Percentiles rank a stretch among this genome's conserved stretches.
Conservation (phyloP, 2,329 filamentous ascomycete genomes). For the Anisogramma anomala region DNA sequence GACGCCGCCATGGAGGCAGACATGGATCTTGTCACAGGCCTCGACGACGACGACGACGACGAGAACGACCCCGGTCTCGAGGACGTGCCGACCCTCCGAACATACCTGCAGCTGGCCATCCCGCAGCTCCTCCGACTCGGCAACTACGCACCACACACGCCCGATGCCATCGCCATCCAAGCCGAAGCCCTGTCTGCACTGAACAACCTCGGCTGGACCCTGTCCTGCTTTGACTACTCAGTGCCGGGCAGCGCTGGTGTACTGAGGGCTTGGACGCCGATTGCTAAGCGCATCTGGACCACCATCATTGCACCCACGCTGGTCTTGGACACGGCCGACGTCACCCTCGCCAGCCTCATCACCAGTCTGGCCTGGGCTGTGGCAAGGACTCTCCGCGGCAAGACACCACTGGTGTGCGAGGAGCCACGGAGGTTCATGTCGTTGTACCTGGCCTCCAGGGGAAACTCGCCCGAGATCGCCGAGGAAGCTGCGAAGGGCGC, state of each 20-base stretch:
- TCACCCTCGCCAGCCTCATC: slow-evolving; percentile 49
- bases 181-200: slow-evolving; percentile 46
- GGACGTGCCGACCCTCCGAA: slow-evolving; percentile 42
- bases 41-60: slow-evolving; percentile 30
- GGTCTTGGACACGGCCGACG: slow-evolving; percentile 48
- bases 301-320: slow-evolving; percentile 45
- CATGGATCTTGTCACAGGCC: slow-evolving; percentile 51
- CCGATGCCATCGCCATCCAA: slow-evolving; percentile 35
- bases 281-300: slow-evolving; percentile 45
- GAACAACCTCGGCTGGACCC: slow-evolving; percentile 57
- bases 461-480: slow-evolving; percentile 17
- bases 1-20: slow-evolving; percentile 49
- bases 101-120: slow-evolving; percentile 33
- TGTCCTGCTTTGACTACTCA: slow-evolving; percentile 49
- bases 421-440: slow-evolving; percentile 55
- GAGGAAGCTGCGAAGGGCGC: slow-evolving; percentile 17
- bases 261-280: slow-evolving; percentile 40
- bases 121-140: slow-evolving; percentile 39
- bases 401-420: slow-evolving; percentile 35
- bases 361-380: slow-evolving; percentile 57
- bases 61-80: slow-evolving; percentile 34
- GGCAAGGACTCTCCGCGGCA: slow-evolving; percentile 40
- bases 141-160: slow-evolving; percentile 28
- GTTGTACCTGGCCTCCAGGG: slow-evolving; percentile 48
- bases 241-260: slow-evolving; percentile 41